Conservation (phyloP, 2,329 filamentous ascomycete species). For the Scedosporium dehoogii region DNA sequence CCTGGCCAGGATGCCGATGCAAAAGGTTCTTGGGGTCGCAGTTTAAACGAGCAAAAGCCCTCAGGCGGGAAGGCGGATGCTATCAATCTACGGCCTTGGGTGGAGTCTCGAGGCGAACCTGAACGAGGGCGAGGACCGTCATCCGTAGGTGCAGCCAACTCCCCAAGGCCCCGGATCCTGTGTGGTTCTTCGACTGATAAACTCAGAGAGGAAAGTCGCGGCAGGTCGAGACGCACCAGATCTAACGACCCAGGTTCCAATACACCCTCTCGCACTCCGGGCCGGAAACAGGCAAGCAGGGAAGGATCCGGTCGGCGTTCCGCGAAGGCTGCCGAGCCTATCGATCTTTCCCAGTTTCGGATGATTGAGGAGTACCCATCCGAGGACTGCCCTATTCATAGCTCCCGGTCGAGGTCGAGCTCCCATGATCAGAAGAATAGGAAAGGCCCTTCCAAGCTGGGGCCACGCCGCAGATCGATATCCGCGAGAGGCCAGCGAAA, state of each 20-base stretch:
- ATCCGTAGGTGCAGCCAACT: too few relatives aligned
- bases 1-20: too few relatives aligned
- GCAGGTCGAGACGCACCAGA: too few relatives aligned
- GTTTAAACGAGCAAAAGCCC: too few relatives aligned
- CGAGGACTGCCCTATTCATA: conserved; percentile 9
- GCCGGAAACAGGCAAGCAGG: neutral
- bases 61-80: too few relatives aligned
- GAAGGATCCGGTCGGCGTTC: neutral
- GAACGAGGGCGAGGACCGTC: too few relatives aligned
- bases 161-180: too few relatives aligned
- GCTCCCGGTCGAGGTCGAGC: neutral
- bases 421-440: neutral
- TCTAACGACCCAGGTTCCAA: too few relatives aligned
- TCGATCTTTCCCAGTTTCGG: conserved; percentile 8
- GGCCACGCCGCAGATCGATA: neutral
- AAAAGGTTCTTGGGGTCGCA: too few relatives aligned
- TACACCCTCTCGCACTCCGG: neutral
- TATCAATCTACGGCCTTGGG: neutral
- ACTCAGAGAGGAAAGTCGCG: too few relatives aligned
- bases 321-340: neutral
- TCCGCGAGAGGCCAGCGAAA: neutral
- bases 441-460: neutral
- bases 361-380: conserved; percentile 9
- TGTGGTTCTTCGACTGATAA: too few relatives aligned
- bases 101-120: neutral